A percentile compares a stretch with the other conserved stretches of the same genome.
These are phyloP conservation scores for Auricularia sp. DNA, from an alignment of 768 basidiomycete species.

Conservation along the genomic window DNA sequence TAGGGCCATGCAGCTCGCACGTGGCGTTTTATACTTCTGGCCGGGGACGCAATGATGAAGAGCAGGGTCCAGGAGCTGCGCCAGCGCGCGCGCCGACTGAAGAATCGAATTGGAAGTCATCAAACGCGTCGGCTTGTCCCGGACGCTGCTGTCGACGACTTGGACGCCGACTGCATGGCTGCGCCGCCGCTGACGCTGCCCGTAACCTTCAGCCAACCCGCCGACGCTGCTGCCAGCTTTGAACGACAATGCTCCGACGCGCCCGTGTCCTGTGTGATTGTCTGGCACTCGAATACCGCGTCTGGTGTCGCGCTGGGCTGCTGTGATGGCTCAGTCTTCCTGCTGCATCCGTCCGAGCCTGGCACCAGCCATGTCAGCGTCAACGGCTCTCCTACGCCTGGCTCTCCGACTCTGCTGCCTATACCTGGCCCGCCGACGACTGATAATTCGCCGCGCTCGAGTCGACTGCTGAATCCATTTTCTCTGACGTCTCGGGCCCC, in stretches of 20 bases:
- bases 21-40: no score
- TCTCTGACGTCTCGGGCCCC: slow-evolving; percentile 12
- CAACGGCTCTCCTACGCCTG: slow-evolving; percentile 4
- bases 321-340: slow-evolving; percentile 27
- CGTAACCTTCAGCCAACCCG: not conserved
- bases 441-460: slow-evolving; percentile 11
- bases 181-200: not conserved
- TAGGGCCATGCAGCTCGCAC: no score
- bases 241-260: not conserved
- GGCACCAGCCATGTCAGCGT: slow-evolving; percentile 5
- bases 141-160: no score
- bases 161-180: not conserved
- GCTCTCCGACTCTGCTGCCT: slow-evolving; percentile 10
- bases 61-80: no score
- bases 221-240: not conserved
- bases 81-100: no score
- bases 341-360: slow-evolving; percentile 16
- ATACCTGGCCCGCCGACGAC: slow-evolving; percentile 7
- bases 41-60: no score
- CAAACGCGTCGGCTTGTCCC: no score
- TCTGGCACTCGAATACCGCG: not conserved
- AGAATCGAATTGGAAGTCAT: no score
- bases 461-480: not conserved
- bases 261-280: not conserved
- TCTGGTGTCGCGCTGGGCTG: slow-evolving; percentile 26